Evolutionary conservation across 2,329 filamentous ascomycete species (phyloP).

Genomic region (Colletotrichum sp.): DNA sequence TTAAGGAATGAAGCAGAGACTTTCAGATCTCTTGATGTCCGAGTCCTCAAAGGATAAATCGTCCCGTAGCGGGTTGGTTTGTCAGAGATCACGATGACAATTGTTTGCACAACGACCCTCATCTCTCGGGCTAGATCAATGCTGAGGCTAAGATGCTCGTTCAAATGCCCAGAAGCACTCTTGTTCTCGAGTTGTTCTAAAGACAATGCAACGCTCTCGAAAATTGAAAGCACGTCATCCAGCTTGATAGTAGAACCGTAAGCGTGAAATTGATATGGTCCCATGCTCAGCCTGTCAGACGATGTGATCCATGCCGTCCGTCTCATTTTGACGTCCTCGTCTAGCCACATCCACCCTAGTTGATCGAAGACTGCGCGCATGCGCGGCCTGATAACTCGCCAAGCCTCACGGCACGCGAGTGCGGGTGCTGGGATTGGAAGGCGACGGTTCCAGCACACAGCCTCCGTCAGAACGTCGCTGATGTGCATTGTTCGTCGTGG

Average conservation of each 20-base stretch:
- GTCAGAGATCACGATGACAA: background rate
- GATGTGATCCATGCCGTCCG: background rate
- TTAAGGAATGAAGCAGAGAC: background rate
- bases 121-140: fast-evolving
- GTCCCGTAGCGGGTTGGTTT: background rate
- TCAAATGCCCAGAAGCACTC: background rate
- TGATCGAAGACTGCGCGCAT: background rate
- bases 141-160: background rate
- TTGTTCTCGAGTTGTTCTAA: background rate
- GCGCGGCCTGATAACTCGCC: background rate
- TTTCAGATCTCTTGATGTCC: background rate
- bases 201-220: no score
- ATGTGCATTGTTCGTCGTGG: background rate
- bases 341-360: no score
- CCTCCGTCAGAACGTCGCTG: background rate
- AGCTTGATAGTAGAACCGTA: no score
- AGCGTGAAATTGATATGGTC: background rate
- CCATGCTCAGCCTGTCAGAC: background rate
- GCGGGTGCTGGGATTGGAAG: background rate
- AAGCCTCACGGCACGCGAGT: background rate
- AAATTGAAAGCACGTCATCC: no score
- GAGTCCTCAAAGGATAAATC: fast-evolving
- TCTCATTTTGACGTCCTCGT: background rate
- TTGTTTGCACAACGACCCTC: background rate
- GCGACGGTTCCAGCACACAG: background rate